A percentile compares a stretch with the other conserved stretches of the same genome.
These are phyloP conservation scores for Sclerotinia subarctica DNA, from an alignment of 2,329 filamentous ascomycete species.

Conservation along the genomic window DNA sequence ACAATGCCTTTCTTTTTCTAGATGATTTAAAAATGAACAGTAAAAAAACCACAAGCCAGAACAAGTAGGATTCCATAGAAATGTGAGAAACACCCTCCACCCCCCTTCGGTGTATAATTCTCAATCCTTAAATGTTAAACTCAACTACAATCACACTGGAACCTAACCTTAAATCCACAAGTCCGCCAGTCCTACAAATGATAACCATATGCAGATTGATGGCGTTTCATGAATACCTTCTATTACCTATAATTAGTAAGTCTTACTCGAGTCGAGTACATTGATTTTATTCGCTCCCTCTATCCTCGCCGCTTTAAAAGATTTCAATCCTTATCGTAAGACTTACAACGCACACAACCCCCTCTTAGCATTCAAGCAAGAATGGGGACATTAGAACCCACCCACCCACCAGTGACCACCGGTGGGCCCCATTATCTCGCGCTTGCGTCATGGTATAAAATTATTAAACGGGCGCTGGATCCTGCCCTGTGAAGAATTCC, in stretches of 20 bases:
- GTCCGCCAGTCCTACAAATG: background rate
- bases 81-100: background rate
- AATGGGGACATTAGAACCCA: background rate
- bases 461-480: slow-evolving; percentile 17
- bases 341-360: too few relatives aligned
- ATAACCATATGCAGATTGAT: background rate
- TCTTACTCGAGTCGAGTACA: too few relatives aligned
- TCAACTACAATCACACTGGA: too few relatives aligned
- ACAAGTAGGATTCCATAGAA: background rate
- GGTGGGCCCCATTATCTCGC: background rate
- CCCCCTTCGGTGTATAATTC: background rate
- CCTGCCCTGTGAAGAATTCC: background rate
- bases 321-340: background rate
- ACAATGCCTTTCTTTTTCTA: background rate
- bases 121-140: background rate
- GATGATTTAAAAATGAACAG: background rate
- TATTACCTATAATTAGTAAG: too few relatives aligned
- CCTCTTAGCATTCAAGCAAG: background rate
- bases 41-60: background rate
- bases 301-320: slow-evolving; percentile 7
- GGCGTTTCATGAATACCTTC: background rate
- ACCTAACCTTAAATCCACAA: background rate
- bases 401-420: too few relatives aligned
- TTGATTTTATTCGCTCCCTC: background rate
- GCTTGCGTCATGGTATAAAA: background rate